Percentiles rank a stretch among this genome's conserved stretches.
Conservation (phyloP, 23 red algal genomes). For the Chondrus crispus region DNA sequence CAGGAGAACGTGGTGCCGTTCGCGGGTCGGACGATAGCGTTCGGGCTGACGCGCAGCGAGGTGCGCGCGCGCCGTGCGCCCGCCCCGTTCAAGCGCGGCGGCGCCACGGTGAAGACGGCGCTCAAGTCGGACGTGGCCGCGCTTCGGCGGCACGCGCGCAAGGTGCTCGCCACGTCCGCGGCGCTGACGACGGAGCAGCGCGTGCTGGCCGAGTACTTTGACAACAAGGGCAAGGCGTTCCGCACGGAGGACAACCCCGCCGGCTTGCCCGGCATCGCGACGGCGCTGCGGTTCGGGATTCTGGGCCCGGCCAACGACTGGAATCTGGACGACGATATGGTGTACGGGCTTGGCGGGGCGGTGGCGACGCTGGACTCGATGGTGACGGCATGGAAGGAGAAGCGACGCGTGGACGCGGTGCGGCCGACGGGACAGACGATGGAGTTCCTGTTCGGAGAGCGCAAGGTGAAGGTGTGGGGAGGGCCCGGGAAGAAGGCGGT, state of each 20-base stretch:
- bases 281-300: not conserved
- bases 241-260: not conserved
- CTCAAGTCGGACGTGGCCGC: not conserved
- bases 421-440: not conserved
- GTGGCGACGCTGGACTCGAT: too few species aligned
- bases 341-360: too few species aligned
- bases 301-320: not conserved
- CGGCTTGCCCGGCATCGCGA: not conserved
- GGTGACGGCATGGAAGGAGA: conserved; percentile 34
- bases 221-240: conserved; percentile 32
- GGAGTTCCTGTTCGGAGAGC: not conserved
- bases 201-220: not conserved
- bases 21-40: too few species aligned
- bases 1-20: conserved; percentile 34
- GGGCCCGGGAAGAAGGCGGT: not conserved
- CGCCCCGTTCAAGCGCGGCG: too few species aligned
- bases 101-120: not conserved
- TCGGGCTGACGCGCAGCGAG: too few species aligned
- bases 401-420: conserved; percentile 31
- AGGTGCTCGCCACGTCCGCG: not conserved
- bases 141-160: not conserved
- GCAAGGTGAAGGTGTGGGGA: not conserved
- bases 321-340: not conserved
- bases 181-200: not conserved
- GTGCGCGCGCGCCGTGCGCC: too few species aligned